Evolutionary conservation across 257 asterid species (phyloP).

Genomic region (Forsythia suspensa): DNA sequence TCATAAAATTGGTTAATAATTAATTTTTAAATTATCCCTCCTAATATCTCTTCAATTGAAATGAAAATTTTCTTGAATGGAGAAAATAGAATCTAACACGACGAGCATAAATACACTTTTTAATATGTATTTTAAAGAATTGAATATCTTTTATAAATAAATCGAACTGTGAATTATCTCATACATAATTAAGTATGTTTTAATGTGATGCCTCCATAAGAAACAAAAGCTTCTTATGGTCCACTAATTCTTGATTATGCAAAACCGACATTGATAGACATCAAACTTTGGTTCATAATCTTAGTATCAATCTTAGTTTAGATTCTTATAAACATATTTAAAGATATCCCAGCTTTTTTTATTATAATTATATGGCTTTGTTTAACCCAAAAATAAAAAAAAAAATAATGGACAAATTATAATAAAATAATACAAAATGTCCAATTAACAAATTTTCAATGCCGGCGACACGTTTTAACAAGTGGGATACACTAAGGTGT

Average conservation of each 20-base stretch:
- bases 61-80: not conserved
- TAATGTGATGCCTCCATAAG: constrained; percentile 24
- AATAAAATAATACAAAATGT: not conserved
- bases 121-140: no score
- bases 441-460: not conserved
- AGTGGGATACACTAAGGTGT: not conserved
- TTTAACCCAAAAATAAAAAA: not conserved
- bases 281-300: constrained; percentile 19
- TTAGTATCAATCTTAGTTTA: constrained; percentile 12
- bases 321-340: not conserved
- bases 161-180: not conserved
- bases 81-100: not conserved
- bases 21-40: not conserved
- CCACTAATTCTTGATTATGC: constrained; percentile 5
- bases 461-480: not conserved
- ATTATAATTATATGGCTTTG: not conserved
- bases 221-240: constrained; percentile 13
- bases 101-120: no score
- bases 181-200: not conserved
- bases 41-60: not conserved
- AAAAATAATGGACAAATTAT: not conserved
- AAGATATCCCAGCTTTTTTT: not conserved
- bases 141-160: no score
- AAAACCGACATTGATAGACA: constrained; percentile 2
- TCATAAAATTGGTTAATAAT: not conserved